phyloP scores from a whole-genome alignment of 2,329 filamentous ascomycete species.

The Aspergillus arachidicola region DNA sequence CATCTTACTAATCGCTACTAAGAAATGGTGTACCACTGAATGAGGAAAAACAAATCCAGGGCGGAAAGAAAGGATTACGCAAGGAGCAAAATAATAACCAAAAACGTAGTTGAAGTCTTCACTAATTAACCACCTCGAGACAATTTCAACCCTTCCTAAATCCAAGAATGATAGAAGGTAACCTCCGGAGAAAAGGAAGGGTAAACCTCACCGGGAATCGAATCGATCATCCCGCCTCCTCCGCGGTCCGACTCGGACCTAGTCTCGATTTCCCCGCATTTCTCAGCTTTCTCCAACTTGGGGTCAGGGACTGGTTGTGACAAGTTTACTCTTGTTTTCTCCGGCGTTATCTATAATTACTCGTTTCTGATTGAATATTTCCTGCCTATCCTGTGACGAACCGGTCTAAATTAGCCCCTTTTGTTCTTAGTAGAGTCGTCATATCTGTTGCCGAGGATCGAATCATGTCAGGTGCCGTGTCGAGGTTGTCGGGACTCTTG shows the following conservation, averaged over 20 bases:
- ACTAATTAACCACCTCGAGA: too few relatives aligned
- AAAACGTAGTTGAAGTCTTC: background rate
- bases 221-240: conserved; percentile 3
- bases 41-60: too few relatives aligned
- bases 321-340: background rate
- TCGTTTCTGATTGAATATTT: background rate
- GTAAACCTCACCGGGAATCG: background rate
- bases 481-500: conserved; percentile 32
- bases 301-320: background rate
- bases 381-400: background rate
- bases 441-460: background rate
- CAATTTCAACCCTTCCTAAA: too few relatives aligned
- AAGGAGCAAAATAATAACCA: background rate
- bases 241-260: conserved; percentile 9
- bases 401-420: background rate
- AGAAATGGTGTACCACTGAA: too few relatives aligned
- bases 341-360: background rate
- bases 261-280: conserved; percentile 5
- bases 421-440: background rate
- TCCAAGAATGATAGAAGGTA: too few relatives aligned
- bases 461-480: conserved; percentile 31
- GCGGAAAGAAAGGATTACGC: background rate
- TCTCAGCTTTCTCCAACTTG: conserved; percentile 1
- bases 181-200: background rate
- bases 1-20: background rate